phyloP scores from a whole-genome alignment of 1,284 basidiomycete species.

The Apiotrichum veenhuisii region DNA sequence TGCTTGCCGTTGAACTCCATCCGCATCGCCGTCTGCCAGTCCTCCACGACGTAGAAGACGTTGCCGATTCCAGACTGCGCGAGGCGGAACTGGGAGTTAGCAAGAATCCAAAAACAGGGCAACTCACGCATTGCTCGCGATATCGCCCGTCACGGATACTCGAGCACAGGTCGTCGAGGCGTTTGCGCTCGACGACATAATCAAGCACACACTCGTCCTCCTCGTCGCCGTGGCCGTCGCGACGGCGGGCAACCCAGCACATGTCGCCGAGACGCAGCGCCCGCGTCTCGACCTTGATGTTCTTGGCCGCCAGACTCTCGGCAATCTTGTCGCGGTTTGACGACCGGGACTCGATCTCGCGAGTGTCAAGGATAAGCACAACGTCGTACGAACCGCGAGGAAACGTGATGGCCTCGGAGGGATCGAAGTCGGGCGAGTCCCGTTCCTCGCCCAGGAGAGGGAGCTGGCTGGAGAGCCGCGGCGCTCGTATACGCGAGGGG shows the following conservation, averaged over 20 bases:
- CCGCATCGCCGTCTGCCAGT: conserved; percentile 50
- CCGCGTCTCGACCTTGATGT: conserved; percentile 52
- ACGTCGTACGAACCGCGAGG: conserved; percentile 54
- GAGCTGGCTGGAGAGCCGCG: conserved; percentile 34
- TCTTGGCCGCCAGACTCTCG: conserved; percentile 42
- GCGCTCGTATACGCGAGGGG: conserved; percentile 12
- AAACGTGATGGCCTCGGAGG: conserved; percentile 48
- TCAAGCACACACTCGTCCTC: conserved; percentile 56
- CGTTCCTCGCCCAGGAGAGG: conserved; percentile 17
- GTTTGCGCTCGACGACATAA: conserved; percentile 57
- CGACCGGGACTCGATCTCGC: conserved; percentile 52
- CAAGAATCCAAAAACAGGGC: too few relatives aligned
- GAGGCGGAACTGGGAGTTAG: conserved; percentile 51
- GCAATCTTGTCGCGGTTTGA: conserved; percentile 46
- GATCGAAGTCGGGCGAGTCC: conserved; percentile 25
- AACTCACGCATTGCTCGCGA: conserved; percentile 56
- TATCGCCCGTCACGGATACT: conserved; percentile 57
- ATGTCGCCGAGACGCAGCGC: conserved; percentile 57
- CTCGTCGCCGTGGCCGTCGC: conserved; percentile 37
- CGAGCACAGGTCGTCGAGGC: conserved; percentile 55
- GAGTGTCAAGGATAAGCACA: conserved; percentile 55
- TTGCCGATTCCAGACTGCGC: conserved; percentile 53
- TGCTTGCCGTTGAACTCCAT: conserved; percentile 38
- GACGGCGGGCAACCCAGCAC: conserved; percentile 55
- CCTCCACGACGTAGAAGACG: conserved; percentile 58